Conservation (phyloP, 768 basidiomycete species). For the Dacryopinax spathularia region DNA sequence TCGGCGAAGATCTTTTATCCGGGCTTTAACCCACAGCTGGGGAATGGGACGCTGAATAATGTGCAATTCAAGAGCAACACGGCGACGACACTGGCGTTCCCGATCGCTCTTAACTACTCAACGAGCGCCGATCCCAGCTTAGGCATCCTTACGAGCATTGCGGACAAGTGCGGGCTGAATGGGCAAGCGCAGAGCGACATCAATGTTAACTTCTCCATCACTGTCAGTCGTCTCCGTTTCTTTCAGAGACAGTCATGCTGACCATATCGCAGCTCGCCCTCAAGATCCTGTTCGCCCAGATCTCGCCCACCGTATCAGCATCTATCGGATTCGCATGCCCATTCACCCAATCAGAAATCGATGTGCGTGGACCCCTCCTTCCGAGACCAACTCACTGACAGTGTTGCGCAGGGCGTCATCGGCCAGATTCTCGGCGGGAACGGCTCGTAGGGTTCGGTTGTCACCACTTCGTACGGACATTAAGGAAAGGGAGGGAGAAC, state of each 20-base stretch:
- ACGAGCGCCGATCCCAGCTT: not conserved
- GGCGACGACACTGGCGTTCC: not conserved
- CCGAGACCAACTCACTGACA: not conserved
- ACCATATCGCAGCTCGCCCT: not conserved
- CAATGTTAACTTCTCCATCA: slow-evolving; percentile 5
- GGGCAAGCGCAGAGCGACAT: not conserved
- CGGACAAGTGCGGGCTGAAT: not conserved
- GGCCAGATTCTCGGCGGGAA: not conserved
- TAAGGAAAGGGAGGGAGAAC: not conserved
- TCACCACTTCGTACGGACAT: no score
- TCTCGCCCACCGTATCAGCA: not conserved
- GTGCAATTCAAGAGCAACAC: slow-evolving; percentile 1
- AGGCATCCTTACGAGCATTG: not conserved
- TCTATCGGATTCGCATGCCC: slow-evolving; percentile 4
- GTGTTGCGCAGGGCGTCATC: not conserved
- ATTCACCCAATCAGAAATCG: not conserved
- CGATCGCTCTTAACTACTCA: slow-evolving; percentile 2
- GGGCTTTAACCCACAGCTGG: not conserved
- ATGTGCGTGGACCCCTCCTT: not conserved
- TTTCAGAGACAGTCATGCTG: not conserved
- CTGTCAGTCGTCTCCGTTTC: not conserved
- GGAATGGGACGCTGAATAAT: not conserved
- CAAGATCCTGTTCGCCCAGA: slow-evolving; percentile 1
- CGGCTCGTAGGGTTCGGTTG: no score
- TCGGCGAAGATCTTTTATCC: slow-evolving; percentile 4